Evolutionary conservation across 2,329 filamentous ascomycete species (phyloP).

Genomic region (Neoscytalidium dimidiatum): DNA sequence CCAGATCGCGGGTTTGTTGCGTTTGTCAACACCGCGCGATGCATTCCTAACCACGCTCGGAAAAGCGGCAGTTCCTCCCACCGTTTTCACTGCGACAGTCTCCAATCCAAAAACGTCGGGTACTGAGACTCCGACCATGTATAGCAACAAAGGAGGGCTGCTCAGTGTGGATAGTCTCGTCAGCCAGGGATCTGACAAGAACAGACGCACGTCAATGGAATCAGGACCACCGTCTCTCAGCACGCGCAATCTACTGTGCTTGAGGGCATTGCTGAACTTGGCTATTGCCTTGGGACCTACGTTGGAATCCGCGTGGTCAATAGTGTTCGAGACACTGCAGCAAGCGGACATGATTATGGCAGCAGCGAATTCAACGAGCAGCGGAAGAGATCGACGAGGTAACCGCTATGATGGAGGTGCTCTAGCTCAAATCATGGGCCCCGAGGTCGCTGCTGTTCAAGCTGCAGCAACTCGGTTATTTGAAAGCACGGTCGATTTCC

Average conservation of each 20-base stretch:
- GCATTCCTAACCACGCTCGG: slow-evolving; percentile 92
- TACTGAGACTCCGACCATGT: slow-evolving; percentile 59
- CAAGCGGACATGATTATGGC: slow-evolving; percentile 86
- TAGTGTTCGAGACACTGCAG: slow-evolving; percentile 87
- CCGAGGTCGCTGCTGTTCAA: slow-evolving; percentile 86
- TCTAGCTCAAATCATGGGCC: slow-evolving; percentile 54
- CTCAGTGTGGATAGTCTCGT: slow-evolving; percentile 73
- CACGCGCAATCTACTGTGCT: slow-evolving; percentile 84
- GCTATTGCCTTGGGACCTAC: slow-evolving; percentile 93
- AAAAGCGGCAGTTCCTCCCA: slow-evolving; percentile 88
- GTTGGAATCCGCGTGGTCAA: slow-evolving; percentile 81
- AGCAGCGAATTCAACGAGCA: slow-evolving; percentile 32
- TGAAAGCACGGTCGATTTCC: slow-evolving; percentile 90
- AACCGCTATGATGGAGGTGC: slow-evolving; percentile 28
- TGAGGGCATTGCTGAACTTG: slow-evolving; percentile 89
- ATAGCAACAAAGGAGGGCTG: slow-evolving; percentile 71
- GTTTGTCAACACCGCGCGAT: slow-evolving; percentile 83
- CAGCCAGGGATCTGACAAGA: slow-evolving; percentile 63
- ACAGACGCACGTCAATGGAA: slow-evolving; percentile 61
- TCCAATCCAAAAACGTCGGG: slow-evolving; percentile 41
- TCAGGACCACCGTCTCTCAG: slow-evolving; percentile 56
- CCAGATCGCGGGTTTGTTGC: slow-evolving; percentile 87
- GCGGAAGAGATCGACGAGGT: slow-evolving; percentile 23
- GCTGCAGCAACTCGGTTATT: slow-evolving; percentile 82
- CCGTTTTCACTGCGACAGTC: slow-evolving; percentile 52